These are phyloP conservation scores for Plasmodium gaboni DNA, from an alignment of 169 alveolate species.

Conservation along the genomic window DNA sequence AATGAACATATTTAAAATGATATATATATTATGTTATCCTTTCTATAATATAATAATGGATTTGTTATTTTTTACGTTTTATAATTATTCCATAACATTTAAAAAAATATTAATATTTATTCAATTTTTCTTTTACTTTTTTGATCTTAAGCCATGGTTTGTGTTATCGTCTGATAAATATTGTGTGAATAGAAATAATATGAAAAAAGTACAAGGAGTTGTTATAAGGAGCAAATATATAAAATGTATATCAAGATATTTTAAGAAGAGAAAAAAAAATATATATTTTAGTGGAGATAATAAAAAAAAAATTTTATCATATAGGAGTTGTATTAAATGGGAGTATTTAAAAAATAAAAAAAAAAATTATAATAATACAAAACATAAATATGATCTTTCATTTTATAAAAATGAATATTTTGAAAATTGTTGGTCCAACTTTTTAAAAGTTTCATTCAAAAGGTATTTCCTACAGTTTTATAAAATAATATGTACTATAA, in stretches of 20 bases:
- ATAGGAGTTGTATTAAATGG: too few species aligned
- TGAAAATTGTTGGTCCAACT: background rate
- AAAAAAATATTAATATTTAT: conserved; percentile 35
- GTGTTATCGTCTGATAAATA: conserved; percentile 4
- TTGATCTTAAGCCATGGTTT: conserved; percentile 36
- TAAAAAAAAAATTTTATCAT: background rate
- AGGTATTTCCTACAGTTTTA: background rate
- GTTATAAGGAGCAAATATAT: background rate
- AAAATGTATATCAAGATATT: too few species aligned
- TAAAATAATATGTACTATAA: background rate
- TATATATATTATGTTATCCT: conserved; percentile 18
- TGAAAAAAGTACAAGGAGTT: background rate
- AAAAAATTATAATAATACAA: too few species aligned
- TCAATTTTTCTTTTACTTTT: conserved; percentile 35
- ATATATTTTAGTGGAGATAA: background rate
- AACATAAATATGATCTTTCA: too few species aligned
- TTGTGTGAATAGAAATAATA: background rate
- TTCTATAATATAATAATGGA: conserved; percentile 19
- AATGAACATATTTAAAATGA: conserved; percentile 41
- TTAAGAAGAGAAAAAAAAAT: background rate
- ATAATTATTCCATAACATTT: conserved; percentile 13
- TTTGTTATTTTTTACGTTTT: conserved; percentile 32
- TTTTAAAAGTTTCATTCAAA: conserved; percentile 12
- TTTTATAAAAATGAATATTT: too few species aligned
- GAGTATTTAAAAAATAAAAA: too few species aligned